Conservation (phyloP, 371 early-diverging fungal genomes). For the Rhizopus arrhizus region DNA sequence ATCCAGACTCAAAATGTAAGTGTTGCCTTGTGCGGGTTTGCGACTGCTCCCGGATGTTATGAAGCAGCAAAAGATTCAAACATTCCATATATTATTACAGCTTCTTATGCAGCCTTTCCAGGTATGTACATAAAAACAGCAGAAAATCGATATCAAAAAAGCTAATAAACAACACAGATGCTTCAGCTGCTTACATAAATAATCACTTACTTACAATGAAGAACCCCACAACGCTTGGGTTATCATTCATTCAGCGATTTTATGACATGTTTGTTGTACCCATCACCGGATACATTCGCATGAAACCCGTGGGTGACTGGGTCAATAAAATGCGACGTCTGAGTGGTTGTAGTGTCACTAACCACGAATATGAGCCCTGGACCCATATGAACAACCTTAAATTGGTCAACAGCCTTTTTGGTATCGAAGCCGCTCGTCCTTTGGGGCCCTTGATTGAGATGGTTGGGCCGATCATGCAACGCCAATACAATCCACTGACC, state of each 20-base stretch:
- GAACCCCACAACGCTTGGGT: constrained; percentile 17
- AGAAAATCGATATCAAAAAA: not conserved
- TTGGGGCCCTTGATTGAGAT: constrained; percentile 37
- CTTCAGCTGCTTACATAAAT: constrained; percentile 31
- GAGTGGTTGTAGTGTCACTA: not conserved
- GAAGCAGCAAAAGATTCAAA: constrained; percentile 16
- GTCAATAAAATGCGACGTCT: not conserved
- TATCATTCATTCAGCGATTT: constrained; percentile 21
- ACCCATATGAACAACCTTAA: constrained; percentile 17
- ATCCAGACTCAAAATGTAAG: constrained; percentile 8
- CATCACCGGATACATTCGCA: not conserved
- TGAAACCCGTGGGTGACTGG: not conserved
- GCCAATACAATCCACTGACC: constrained; percentile 22
- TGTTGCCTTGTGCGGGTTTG: constrained; percentile 10
- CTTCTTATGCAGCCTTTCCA: constrained; percentile 10
- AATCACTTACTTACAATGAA: constrained; percentile 7
- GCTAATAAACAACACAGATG: constrained; percentile 15
- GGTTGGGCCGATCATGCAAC: constrained; percentile 41
- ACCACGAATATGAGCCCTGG: constrained; percentile 1
- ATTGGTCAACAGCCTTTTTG: constrained; percentile 33
- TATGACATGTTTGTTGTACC: constrained; percentile 22
- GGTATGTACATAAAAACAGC: constrained; percentile 7
- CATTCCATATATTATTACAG: constrained; percentile 14
- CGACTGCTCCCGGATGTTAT: constrained; percentile 5
- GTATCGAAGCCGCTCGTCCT: constrained; percentile 35